These are phyloP conservation scores for Calocera cornea DNA, from an alignment of 768 basidiomycete species.

Conservation along the genomic window DNA sequence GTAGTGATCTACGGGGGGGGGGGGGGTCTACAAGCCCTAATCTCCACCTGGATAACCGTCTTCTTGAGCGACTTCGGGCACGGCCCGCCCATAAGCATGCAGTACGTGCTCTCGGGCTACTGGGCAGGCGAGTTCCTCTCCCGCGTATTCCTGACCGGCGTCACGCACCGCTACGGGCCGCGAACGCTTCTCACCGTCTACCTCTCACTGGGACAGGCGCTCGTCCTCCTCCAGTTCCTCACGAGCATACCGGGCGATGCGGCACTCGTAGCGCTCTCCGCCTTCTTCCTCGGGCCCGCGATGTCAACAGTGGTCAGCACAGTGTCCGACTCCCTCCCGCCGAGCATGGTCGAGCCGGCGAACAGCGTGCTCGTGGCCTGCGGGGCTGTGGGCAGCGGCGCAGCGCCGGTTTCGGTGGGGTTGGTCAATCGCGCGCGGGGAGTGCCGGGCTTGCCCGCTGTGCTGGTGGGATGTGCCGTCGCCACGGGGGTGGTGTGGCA, in stretches of 20 bases:
- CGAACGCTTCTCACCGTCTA: neutral
- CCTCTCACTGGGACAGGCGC: neutral
- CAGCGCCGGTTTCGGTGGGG: neutral
- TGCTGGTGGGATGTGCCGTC: neutral
- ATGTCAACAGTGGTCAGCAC: neutral
- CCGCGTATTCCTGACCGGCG: neutral
- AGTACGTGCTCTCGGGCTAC: neutral
- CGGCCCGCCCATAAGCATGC: neutral
- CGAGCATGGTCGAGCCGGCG: neutral
- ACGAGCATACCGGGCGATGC: neutral
- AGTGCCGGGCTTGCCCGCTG: neutral
- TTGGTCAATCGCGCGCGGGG: neutral
- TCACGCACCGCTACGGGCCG: neutral
- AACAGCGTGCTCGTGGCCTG: neutral
- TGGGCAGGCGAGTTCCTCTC: neutral
- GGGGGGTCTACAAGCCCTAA: neutral
- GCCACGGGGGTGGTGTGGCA: neutral
- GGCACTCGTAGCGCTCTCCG: neutral
- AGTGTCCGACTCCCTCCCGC: neutral
- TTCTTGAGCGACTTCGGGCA: neutral
- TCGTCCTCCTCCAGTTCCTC: neutral
- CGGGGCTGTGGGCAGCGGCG: neutral
- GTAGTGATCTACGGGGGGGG: neutral
- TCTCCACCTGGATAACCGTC: neutral
- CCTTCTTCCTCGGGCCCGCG: neutral